A percentile compares a stretch with the other conserved stretches of the same genome.
Evolutionary conservation across 768 basidiomycete species (phyloP).

Genomic region (Tulasnella sp.): DNA sequence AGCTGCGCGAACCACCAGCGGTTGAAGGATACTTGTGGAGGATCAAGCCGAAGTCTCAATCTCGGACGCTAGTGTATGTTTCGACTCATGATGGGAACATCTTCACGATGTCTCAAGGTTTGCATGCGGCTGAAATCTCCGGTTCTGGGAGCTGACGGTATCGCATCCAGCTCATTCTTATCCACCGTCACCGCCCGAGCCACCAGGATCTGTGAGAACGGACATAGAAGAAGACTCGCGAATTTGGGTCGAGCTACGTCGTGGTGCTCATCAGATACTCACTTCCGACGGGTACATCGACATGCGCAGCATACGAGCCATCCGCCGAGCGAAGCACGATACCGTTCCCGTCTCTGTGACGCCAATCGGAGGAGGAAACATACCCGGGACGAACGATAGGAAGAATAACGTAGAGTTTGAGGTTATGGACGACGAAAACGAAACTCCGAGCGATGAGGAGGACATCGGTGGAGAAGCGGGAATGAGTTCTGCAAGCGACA

Average conservation of each 20-base stretch:
- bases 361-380: conserved; percentile 3
- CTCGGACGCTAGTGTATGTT: conserved; percentile 45
- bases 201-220: conserved; percentile 17
- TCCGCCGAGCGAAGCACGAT: conserved; percentile 51
- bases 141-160: not conserved
- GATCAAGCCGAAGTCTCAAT: conserved; percentile 46
- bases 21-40: conserved; percentile 82
- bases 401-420: conserved; percentile 16
- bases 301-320: conserved; percentile 50
- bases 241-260: conserved; percentile 38
- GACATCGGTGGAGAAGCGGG: conserved; percentile 58
- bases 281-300: conserved; percentile 59
- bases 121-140: not conserved
- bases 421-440: conserved; percentile 25
- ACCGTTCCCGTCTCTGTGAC: conserved; percentile 22
- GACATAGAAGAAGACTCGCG: conserved; percentile 1
- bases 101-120: conserved; percentile 41
- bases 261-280: conserved; percentile 54
- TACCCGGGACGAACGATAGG: not conserved
- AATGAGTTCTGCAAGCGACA: conserved; percentile 29
- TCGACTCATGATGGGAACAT: conserved; percentile 61
- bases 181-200: conserved; percentile 60
- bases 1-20: conserved; percentile 60
- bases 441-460: conserved; percentile 41
- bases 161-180: conserved; percentile 33